Percentiles rank a stretch among this genome's conserved stretches.
These are phyloP conservation scores for Aspergillus melleus DNA, from an alignment of 2,329 filamentous ascomycete genomes.

Conservation along the genomic window DNA sequence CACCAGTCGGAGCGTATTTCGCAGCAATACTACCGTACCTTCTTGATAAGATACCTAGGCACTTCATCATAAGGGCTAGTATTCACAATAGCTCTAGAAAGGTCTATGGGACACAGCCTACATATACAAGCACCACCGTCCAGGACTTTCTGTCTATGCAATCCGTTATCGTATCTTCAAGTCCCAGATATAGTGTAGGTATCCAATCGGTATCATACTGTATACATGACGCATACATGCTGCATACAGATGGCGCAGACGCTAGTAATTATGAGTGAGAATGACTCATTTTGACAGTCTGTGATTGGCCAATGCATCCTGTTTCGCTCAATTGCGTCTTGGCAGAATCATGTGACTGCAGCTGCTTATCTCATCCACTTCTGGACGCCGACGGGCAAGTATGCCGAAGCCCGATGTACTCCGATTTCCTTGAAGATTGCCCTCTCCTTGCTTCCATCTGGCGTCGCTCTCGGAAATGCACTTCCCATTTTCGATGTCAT, in stretches of 20 bases:
- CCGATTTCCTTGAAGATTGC: too few species aligned
- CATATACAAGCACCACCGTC: too few species aligned
- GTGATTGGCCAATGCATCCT: not conserved
- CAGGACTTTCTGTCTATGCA: too few species aligned
- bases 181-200: not conserved
- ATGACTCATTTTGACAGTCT: constrained; percentile 2
- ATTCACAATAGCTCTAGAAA: too few species aligned
- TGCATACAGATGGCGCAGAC: not conserved
- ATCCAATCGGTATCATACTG: not conserved
- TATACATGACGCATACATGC: constrained; percentile 3
- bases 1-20: not conserved
- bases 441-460: not conserved
- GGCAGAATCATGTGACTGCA: not conserved
- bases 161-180: too few species aligned
- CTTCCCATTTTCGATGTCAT: not conserved
- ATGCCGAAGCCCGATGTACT: not conserved
- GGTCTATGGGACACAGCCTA: not conserved
- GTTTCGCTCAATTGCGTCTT: not conserved
- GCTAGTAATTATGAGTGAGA: constrained; percentile 11
- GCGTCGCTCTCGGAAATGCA: not conserved
- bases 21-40: too few species aligned
- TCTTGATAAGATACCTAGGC: too few species aligned
- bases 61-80: too few species aligned
- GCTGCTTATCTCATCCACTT: too few species aligned
- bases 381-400: too few species aligned